A percentile compares a stretch with the other conserved stretches of the same genome.
These are phyloP conservation scores for Yarrowia phangngaensis DNA, from an alignment of 805 yeast genomes.

Conservation along the genomic window DNA sequence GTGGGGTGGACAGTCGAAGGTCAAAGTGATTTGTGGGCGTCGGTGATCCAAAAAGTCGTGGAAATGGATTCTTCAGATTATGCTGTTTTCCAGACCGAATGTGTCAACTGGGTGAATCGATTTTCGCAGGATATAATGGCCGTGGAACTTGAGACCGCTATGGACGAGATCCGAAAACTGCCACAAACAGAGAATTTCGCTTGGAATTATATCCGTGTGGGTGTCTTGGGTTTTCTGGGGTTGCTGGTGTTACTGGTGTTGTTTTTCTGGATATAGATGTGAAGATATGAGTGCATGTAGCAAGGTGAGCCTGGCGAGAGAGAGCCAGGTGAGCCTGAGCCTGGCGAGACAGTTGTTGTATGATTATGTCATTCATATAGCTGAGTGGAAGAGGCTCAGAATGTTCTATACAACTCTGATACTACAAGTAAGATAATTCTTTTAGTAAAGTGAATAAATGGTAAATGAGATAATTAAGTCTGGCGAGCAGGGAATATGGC, in stretches of 20 bases:
- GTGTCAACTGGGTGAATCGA: conserved; percentile 33
- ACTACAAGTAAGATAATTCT: too few relatives aligned
- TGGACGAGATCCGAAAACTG: conserved; percentile 10
- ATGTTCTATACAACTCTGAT: too few relatives aligned
- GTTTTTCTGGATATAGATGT: conserved; percentile 5
- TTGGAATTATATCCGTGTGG: neutral
- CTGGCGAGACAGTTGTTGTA: too few relatives aligned
- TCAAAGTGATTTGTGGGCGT: conserved; percentile 40
- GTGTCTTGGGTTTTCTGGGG: conserved; percentile 1
- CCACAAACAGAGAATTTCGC: conserved; percentile 10
- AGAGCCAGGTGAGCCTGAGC: too few relatives aligned
- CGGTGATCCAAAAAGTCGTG: conserved; percentile 36
- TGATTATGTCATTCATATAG: too few relatives aligned
- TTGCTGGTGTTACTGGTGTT: too few relatives aligned
- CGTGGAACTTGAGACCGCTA: conserved; percentile 33
- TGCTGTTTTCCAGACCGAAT: conserved; percentile 35
- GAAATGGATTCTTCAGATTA: conserved; percentile 31
- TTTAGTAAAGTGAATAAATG: too few relatives aligned
- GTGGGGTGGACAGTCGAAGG: conserved; percentile 40
- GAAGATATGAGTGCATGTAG: too few relatives aligned
- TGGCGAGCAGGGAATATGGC: too few relatives aligned
- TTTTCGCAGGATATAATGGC: conserved; percentile 40
- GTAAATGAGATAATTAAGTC: too few relatives aligned
- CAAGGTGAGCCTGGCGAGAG: too few relatives aligned
- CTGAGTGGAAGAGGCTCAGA: too few relatives aligned